These are phyloP conservation scores for Pyrenula massariospora DNA, from an alignment of 495 filamentous ascomycete species.

Conservation along the genomic window DNA sequence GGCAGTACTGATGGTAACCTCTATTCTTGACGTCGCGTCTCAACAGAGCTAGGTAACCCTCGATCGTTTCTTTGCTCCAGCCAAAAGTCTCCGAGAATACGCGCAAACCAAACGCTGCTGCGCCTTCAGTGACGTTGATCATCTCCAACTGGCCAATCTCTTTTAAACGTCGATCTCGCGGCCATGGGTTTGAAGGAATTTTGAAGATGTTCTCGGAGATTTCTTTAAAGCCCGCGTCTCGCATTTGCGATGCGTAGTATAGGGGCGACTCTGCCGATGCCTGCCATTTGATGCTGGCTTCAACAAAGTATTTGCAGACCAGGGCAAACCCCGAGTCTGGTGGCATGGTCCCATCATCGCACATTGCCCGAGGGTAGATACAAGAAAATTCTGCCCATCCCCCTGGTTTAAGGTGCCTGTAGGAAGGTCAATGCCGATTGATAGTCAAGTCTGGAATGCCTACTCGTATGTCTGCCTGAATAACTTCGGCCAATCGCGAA, in stretches of 20 bases:
- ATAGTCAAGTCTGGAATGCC: background rate
- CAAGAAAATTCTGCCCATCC: constrained; percentile 55
- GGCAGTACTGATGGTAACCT: constrained; percentile 11
- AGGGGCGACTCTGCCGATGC: constrained; percentile 35
- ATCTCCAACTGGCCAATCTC: constrained; percentile 51
- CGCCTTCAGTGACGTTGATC: constrained; percentile 47
- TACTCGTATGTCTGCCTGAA: constrained; percentile 24
- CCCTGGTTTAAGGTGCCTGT: constrained; percentile 43
- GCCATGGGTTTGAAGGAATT: constrained; percentile 57
- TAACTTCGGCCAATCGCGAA: constrained; percentile 45
- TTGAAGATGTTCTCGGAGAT: constrained; percentile 47
- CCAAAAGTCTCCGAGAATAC: constrained; percentile 46
- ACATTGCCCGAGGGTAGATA: constrained; percentile 33
- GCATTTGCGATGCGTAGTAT: constrained; percentile 19
- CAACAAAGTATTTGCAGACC: constrained; percentile 37
- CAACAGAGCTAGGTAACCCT: constrained; percentile 12
- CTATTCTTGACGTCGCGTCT: constrained; percentile 17
- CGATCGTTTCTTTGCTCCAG: constrained; percentile 11
- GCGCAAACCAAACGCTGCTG: constrained; percentile 43
- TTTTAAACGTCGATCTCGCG: constrained; percentile 49
- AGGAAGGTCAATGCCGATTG: background rate
- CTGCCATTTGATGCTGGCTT: constrained; percentile 36
- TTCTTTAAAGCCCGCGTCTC: constrained; percentile 44
- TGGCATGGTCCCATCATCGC: constrained; percentile 37
- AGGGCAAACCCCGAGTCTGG: constrained; percentile 35